Evolutionary conservation across 1,139 yeast species (phyloP).

Genomic region (Pichia sp.): DNA sequence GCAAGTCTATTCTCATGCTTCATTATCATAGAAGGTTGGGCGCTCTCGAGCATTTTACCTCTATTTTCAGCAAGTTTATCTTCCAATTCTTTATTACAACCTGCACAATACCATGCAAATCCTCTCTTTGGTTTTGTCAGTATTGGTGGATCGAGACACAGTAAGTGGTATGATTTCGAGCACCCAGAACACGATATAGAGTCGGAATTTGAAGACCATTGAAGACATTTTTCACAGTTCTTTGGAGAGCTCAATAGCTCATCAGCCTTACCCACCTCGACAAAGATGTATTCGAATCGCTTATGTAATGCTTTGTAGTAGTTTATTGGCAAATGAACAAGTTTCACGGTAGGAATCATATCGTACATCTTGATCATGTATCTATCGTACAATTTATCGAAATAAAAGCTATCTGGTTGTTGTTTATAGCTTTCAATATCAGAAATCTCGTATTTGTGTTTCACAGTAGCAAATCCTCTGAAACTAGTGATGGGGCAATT

Average conservation of each 20-base stretch:
- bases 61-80: slow-evolving; percentile 33
- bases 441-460: slow-evolving; percentile 54
- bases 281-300: slow-evolving; percentile 66
- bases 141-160: slow-evolving; percentile 83
- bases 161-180: slow-evolving; percentile 62
- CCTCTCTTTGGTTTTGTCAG: slow-evolving; percentile 78
- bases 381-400: slow-evolving; percentile 79
- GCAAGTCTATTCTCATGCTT: slow-evolving; percentile 13
- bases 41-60: slow-evolving; percentile 28
- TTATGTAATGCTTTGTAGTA: slow-evolving; percentile 58
- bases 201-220: slow-evolving; percentile 76
- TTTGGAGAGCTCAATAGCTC: slow-evolving; percentile 58
- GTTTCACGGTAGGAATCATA: slow-evolving; percentile 52
- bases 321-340: slow-evolving; percentile 51
- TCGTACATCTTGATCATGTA: slow-evolving; percentile 83
- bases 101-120: slow-evolving; percentile 89
- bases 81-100: slow-evolving; percentile 51
- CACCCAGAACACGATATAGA: slow-evolving; percentile 84
- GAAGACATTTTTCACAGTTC: slow-evolving; percentile 69
- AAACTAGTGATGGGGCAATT: slow-evolving; percentile 70
- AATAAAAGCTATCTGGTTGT: slow-evolving; percentile 70
- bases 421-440: slow-evolving; percentile 49
- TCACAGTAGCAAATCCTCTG: slow-evolving; percentile 69
- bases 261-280: slow-evolving; percentile 64
- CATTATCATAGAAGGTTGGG: slow-evolving; percentile 23